These are phyloP conservation scores for Rhipidocladum racemiflorum DNA, from an alignment of 176 grass and related monocot species.

Conservation along the genomic window DNA sequence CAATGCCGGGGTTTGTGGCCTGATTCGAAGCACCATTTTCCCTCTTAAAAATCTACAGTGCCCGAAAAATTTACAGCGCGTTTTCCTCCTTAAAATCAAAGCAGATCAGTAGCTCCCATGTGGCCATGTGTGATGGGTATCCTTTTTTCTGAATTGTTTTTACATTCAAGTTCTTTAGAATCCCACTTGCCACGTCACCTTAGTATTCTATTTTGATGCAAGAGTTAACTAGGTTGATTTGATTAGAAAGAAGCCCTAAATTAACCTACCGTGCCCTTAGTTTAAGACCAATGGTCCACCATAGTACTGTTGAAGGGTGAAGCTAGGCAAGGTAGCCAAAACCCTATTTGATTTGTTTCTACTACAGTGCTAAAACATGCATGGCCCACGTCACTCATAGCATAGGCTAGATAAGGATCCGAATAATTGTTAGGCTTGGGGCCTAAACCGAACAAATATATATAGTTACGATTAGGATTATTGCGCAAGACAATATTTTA, in stretches of 20 bases:
- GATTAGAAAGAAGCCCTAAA: conserved; percentile 20
- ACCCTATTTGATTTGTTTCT: conserved; percentile 31
- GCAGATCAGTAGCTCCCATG: no score
- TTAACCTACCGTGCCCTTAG: not conserved
- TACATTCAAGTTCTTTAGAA: not conserved
- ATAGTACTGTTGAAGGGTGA: not conserved
- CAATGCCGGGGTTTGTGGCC: not conserved
- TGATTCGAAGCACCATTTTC: not conserved
- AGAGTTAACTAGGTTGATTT: not conserved
- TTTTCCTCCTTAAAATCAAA: not conserved
- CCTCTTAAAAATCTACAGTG: not conserved
- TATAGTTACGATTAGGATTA: no score
- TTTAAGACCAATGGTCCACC: conserved; percentile 29
- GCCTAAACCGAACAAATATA: not conserved
- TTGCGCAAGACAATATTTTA: no score
- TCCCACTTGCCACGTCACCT: not conserved
- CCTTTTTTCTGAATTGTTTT: not conserved
- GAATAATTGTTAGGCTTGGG: conserved; percentile 26
- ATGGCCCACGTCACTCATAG: conserved; percentile 17
- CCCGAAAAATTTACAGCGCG: no score
- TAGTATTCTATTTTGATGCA: not conserved
- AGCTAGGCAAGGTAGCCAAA: conserved; percentile 30
- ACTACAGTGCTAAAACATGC: not conserved
- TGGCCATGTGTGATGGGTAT: no score
- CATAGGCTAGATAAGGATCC: conserved; percentile 16